Conservation (phyloP, 768 basidiomycete species). For the Hypholoma fasciculare region DNA sequence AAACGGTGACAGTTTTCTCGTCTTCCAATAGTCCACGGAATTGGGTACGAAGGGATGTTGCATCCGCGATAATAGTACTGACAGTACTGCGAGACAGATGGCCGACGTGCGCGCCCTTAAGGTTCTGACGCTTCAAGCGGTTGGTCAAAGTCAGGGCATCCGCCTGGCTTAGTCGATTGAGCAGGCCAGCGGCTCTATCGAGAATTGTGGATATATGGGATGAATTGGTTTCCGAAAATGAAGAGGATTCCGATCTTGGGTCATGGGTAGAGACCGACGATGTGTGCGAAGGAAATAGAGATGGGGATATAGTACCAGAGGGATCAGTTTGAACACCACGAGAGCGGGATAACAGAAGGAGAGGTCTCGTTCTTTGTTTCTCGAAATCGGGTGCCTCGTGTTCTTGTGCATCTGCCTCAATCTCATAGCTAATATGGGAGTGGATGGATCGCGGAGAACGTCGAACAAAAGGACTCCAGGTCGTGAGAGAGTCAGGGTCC, state of each 20-base stretch:
- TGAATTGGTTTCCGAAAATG: constrained; percentile 55
- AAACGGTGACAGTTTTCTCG: constrained; percentile 60
- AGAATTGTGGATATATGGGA: constrained; percentile 57
- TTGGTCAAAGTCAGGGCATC: constrained; percentile 88
- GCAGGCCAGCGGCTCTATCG: constrained; percentile 61
- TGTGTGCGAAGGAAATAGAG: constrained; percentile 35
- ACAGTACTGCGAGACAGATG: constrained; percentile 87
- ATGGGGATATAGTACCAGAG: constrained; percentile 27
- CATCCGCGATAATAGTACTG: constrained; percentile 70
- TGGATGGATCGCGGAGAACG: constrained; percentile 24
- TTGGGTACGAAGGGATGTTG: constrained; percentile 63
- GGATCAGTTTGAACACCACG: constrained; percentile 72
- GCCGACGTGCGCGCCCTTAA: constrained; percentile 81
- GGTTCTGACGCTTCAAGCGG: constrained; percentile 87
- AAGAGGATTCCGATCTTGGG: constrained; percentile 74
- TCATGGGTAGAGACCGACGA: constrained; percentile 53
- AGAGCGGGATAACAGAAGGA: constrained; percentile 59
- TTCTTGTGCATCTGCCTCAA: constrained; percentile 36
- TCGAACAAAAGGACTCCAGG: constrained; percentile 26
- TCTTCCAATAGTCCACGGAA: constrained; percentile 78
- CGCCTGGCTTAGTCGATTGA: constrained; percentile 61
- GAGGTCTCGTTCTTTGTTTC: constrained; percentile 36
- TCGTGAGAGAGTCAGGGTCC: constrained; percentile 34
- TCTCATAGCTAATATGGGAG: constrained; percentile 41
- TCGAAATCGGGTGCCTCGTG: constrained; percentile 35